Evolutionary conservation across 495 filamentous ascomycete genomes (phyloP), one percentile per base, ranked within the genome.

Genomic region (Terfezia boudieri): DNA sequence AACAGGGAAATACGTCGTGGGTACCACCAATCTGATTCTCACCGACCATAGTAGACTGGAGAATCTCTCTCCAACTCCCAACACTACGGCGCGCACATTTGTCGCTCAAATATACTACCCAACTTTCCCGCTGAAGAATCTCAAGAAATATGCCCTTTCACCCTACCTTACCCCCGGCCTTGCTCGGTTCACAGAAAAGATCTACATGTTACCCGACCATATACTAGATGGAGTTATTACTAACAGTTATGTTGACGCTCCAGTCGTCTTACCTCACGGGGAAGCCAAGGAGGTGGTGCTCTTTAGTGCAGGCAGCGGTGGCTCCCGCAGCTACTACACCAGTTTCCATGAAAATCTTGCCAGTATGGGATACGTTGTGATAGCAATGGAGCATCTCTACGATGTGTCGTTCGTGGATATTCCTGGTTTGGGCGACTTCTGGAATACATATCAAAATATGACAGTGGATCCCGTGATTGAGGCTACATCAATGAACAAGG

Each of bases 301-400:
- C 35, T 68, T 75, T 57, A 69, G 63, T 4, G 68, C 68, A 22
- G 71, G 61, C 17, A 53, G 62, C 8, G 61, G 63, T 1, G 53
- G 54, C 9, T 60, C 66, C 4, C 61, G 70, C 16, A 49, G 65
- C 4, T n/a, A 70, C 9, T 74, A 77, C 60, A 70, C 60, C 10
- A 64, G 62, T 35, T 55, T 69, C 16, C 60, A 65, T n/a, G 61
- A 69, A 52, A 64, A 66, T 36, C 63, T 76, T 16, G 72, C 74
- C 7, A 73, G 70, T 55, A 54, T 62, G 16, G 74, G 74, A 43
- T 74, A 68, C 61, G 65, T 66, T 37, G 71, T 77, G 14, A 59
- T 71, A 1, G 61, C 68, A 8, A 56, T 77, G 20, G 76, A 79
- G 55, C 68, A 73, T 53, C 63, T 74, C 1, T 74, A 74, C 58